These are phyloP conservation scores for Xylariaceae sp. DNA, from an alignment of 2,329 filamentous ascomycete genomes.

Conservation along the genomic window DNA sequence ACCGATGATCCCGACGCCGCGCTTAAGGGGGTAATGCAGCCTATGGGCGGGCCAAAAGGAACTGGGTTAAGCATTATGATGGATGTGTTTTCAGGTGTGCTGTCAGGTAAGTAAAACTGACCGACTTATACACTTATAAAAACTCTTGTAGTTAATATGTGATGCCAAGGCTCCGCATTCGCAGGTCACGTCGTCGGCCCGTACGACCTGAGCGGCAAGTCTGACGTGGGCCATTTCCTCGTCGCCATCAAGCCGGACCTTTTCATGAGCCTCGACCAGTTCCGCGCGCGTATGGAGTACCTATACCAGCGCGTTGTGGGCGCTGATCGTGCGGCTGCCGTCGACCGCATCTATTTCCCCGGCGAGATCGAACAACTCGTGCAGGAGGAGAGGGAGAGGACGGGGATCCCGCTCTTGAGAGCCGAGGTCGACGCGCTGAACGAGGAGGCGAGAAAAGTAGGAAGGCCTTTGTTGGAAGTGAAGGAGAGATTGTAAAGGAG, in stretches of 20 bases:
- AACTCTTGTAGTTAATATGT: too few species aligned
- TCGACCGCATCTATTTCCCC: conserved; percentile 58
- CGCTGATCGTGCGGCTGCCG: conserved; percentile 50
- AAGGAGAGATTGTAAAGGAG: too few species aligned
- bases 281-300: conserved; percentile 57
- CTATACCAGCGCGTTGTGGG: conserved; percentile 52
- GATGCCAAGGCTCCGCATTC: conserved; percentile 73
- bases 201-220: conserved; percentile 65
- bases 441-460: conserved; percentile 46
- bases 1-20: conserved; percentile 70
- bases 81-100: conserved; percentile 79
- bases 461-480: conserved; percentile 28
- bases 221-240: conserved; percentile 72
- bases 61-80: conserved; percentile 77
- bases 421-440: conserved; percentile 55
- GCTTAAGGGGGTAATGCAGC: conserved; percentile 74
- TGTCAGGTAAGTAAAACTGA: conserved; percentile 50
- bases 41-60: conserved; percentile 82
- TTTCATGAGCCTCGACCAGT: conserved; percentile 68
- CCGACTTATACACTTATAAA: conserved; percentile 6
- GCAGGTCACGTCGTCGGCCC: conserved; percentile 73
- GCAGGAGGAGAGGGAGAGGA: conserved; percentile 47
- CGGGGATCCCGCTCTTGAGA: conserved; percentile 56
- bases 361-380: conserved; percentile 59
- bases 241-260: conserved; percentile 70